Conservation (phyloP, 106 monocot genomes). For the Narthecium ossifragum region DNA sequence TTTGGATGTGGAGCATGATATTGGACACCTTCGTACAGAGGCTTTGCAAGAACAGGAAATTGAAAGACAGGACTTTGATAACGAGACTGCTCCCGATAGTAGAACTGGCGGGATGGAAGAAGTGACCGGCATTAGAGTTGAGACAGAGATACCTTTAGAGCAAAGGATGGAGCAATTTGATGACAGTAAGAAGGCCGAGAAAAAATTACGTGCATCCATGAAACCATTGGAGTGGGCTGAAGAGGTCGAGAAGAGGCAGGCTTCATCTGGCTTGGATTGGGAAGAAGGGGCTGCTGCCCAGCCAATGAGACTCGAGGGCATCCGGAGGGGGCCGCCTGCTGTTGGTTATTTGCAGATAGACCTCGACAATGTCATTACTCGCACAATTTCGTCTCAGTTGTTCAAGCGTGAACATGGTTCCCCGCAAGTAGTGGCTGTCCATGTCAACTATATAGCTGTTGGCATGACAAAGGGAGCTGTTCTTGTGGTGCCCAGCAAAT, state of each 20-base stretch:
- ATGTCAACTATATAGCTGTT: constrained; percentile 74
- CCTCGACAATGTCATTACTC: constrained; percentile 68
- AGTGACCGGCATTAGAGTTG: constrained; percentile 11
- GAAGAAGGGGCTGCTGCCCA: constrained; percentile 94
- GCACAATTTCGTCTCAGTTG: constrained; percentile 60
- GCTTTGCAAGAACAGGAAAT: background rate
- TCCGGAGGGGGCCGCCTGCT: constrained; percentile 81
- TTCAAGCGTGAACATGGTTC: constrained; percentile 72
- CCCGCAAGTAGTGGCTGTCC: constrained; percentile 64
- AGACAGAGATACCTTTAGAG: constrained; percentile 28
- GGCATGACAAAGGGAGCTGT: constrained; percentile 76
- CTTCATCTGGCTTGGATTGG: constrained; percentile 77
- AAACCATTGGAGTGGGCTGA: constrained; percentile 83
- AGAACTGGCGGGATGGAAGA: constrained; percentile 13
- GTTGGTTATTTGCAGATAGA: constrained; percentile 94
- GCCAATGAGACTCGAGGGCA: constrained; percentile 89
- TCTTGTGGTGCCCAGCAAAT: constrained; percentile 70
- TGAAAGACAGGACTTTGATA: constrained; percentile 12
- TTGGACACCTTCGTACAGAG: background rate
- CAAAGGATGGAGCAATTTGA: constrained; percentile 29
- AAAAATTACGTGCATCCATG: constrained; percentile 51
- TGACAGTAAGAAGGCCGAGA: constrained; percentile 38
- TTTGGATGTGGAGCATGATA: background rate
- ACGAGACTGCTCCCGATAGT: constrained; percentile 11
- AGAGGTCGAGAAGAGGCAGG: constrained; percentile 88